Evolutionary conservation across 2,329 filamentous ascomycete genomes (phyloP), one percentile per base, ranked within the genome.

Genomic region (Monosporascus ibericus): DNA sequence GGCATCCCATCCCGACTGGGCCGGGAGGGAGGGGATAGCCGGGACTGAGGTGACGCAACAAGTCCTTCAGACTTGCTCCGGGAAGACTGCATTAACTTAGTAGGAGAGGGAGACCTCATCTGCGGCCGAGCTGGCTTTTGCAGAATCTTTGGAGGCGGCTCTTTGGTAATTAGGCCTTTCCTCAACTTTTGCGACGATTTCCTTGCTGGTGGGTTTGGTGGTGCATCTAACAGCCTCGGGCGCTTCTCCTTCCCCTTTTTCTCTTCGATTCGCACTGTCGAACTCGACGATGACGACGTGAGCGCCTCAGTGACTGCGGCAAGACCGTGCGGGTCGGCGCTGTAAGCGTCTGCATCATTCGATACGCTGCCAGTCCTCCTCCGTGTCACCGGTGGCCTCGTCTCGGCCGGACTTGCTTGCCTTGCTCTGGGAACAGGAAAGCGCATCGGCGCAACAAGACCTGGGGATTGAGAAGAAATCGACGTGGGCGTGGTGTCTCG

Each of bases 401-500:
- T 80, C 54, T 77, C 68, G 47, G 75, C 72, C 47, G 78, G 82
- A 62, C 81, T 86, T 51, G 70, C 71, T 65, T 83, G 80, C 59
- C 76, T 76, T 53, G 68, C 63, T 60, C 77, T 76, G n/a, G 74
- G 67, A 48, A 72, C 70, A 25, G 68, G 76, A 59, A 65, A 75
- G 55, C 70, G 75, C 55, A 66, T 73, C 50, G 70, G 80, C 55
- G 63, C 77, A 65, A 82, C 69, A 5, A 86, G 68, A 3, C 81
- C 79, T 3, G 88, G 86, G 17, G 87, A 91, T 60, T 87, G 85
- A 1, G 88, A 91, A 7, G 85, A 87, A 57, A 88, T 84, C 9
- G 88, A 91, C 5, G 87, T 90, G 6, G 88, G 88, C 3, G 88
- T 91, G 1, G 87, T 90, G 54, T 88, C 86, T 56, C 87, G 79